phyloP scores from a whole-genome alignment of 257 asterid species.

The Voacanga thouarsii region DNA sequence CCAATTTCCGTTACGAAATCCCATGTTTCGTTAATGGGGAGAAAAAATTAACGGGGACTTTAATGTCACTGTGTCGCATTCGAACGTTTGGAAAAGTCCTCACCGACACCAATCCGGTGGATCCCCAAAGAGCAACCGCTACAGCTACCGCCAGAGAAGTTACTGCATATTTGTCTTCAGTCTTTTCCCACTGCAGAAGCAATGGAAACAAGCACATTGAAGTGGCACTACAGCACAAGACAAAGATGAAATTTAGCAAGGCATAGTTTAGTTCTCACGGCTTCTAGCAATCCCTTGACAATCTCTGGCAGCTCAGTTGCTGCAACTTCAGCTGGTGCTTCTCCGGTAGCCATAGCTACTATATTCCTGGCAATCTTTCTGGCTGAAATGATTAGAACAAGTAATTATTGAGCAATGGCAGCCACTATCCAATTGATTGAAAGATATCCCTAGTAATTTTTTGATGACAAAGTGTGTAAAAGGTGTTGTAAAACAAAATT shows the following conservation, averaged over 20 bases:
- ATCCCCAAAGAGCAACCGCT: constrained; percentile 53
- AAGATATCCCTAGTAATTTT: neutral
- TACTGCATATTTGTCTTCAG: constrained; percentile 90
- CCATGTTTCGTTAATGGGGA: neutral
- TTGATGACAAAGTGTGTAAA: too few species aligned
- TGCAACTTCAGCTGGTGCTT: constrained; percentile 58
- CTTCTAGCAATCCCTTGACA: constrained; percentile 52
- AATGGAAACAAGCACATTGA: neutral
- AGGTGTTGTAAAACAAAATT: too few species aligned
- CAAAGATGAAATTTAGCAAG: neutral
- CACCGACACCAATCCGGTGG: constrained; percentile 71
- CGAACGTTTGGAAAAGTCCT: constrained; percentile 1
- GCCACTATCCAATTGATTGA: too few species aligned
- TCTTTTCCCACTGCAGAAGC: constrained; percentile 69
- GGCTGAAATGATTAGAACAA: constrained; percentile 32
- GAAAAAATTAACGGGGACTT: neutral
- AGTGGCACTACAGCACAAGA: neutral
- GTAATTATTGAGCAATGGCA: neutral
- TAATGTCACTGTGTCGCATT: neutral
- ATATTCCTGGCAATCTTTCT: constrained; percentile 58
- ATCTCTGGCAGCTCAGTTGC: constrained; percentile 59
- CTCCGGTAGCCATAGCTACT: constrained; percentile 72
- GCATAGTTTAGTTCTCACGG: constrained; percentile 34
- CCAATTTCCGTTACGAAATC: neutral
- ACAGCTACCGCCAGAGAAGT: constrained; percentile 68